Evolutionary conservation across 2,329 filamentous ascomycete species (phyloP).

Genomic region (Zasmidium cellare): DNA sequence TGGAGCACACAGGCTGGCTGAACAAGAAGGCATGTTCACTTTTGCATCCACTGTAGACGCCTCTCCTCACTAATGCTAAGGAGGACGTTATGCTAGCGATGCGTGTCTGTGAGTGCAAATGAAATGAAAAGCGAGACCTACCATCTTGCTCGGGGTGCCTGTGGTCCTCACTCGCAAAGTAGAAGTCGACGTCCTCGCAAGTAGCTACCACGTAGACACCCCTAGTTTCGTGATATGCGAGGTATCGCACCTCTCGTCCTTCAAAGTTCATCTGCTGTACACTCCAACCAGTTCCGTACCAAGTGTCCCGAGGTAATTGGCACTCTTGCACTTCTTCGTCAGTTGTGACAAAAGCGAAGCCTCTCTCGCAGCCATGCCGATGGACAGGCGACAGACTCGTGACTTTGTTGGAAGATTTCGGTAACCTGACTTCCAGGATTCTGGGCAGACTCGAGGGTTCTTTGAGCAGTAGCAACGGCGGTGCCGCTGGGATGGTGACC

Average conservation of each 20-base stretch:
- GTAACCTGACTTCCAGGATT: conserved; percentile 43
- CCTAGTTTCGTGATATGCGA: conserved; percentile 75
- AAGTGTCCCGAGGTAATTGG: conserved; percentile 66
- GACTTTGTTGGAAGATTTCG: conserved; percentile 4
- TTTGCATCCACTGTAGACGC: conserved; percentile 32
- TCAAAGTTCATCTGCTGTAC: conserved; percentile 69
- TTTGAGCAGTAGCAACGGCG: conserved; percentile 80
- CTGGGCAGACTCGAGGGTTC: conserved; percentile 75
- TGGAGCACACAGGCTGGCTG: neutral
- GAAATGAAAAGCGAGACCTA: conserved; percentile 29
- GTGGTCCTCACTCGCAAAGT: conserved; percentile 81
- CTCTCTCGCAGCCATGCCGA: conserved; percentile 72
- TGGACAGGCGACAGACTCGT: conserved; percentile 69
- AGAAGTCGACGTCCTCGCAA: conserved; percentile 67
- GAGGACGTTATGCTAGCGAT: conserved; percentile 27
- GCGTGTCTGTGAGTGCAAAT: conserved; percentile 3
- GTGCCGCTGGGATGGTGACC: conserved; percentile 78
- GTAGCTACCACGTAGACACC: conserved; percentile 77
- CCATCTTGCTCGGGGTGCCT: conserved; percentile 77
- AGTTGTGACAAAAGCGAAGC: conserved; percentile 64
- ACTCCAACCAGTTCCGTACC: conserved; percentile 75
- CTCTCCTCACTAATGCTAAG: conserved; percentile 21
- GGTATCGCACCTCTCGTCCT: conserved; percentile 58
- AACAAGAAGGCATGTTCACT: conserved; percentile 17
- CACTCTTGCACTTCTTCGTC: conserved; percentile 64